Evolutionary conservation across 257 asterid species (phyloP).

Genomic region (Nicotiana sylvestris): DNA sequence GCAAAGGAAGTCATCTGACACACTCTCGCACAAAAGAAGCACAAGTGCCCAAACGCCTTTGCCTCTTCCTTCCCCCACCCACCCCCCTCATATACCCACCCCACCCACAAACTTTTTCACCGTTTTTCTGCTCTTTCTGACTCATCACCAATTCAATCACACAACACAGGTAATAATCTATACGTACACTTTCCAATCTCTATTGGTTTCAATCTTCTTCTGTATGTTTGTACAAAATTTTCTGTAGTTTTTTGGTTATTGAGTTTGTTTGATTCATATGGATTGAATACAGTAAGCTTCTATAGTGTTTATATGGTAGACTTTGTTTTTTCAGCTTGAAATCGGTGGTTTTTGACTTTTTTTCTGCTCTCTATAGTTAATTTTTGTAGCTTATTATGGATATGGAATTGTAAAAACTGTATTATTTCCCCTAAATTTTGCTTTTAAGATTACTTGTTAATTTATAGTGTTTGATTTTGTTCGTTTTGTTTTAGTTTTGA

Average conservation of each 20-base stretch:
- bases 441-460: not conserved
- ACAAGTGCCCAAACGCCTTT: not conserved
- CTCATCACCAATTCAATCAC: constrained; percentile 1
- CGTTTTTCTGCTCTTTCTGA: constrained; percentile 7
- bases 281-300: not conserved
- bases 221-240: not conserved
- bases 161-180: not conserved
- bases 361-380: not conserved
- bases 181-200: not conserved
- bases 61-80: not conserved
- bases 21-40: not conserved
- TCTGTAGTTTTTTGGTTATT: not conserved
- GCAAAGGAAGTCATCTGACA: not conserved
- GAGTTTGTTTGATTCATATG: not conserved
- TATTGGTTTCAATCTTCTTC: not conserved
- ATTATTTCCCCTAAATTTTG: not conserved
- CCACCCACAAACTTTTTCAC: not conserved
- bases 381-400: not conserved
- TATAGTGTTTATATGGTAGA: not conserved
- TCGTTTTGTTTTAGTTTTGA: not conserved
- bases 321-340: not conserved
- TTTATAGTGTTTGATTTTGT: not conserved
- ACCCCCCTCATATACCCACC: not conserved
- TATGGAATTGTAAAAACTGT: not conserved
- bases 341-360: not conserved